A percentile compares a stretch with the other conserved stretches of the same genome.
phyloP scores from a whole-genome alignment of 2,329 filamentous ascomycete species.

The Epichloe uncinata region DNA sequence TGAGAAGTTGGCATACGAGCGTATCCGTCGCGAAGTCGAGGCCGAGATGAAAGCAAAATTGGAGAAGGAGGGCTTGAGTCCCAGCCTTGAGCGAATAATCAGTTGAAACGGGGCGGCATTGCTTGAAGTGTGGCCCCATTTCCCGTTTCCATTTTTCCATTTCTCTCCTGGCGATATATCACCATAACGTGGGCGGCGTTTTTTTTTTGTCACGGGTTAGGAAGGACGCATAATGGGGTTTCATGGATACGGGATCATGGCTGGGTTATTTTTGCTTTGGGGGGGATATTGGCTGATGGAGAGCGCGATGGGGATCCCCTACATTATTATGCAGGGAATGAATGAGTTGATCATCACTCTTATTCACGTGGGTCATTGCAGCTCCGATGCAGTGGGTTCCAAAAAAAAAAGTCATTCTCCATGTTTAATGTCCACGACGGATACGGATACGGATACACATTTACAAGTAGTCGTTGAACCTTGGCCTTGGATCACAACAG shows the following conservation, averaged over 20 bases:
- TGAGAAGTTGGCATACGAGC: constrained; percentile 71
- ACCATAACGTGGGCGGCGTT: constrained; percentile 4
- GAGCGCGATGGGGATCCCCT: too few species aligned
- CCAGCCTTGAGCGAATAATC: constrained; percentile 31
- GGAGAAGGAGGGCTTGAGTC: constrained; percentile 29
- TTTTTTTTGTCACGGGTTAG: not conserved
- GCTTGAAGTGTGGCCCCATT: not conserved
- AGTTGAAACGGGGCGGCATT: constrained; percentile 25
- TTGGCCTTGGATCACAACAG: constrained; percentile 14
- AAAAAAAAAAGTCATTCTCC: too few species aligned
- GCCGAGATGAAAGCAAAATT: constrained; percentile 33
- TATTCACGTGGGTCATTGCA: too few species aligned
- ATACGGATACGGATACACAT: too few species aligned
- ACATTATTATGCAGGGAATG: too few species aligned
- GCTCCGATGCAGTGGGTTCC: too few species aligned
- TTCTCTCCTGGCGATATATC: not conserved
- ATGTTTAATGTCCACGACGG: too few species aligned
- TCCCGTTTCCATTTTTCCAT: not conserved
- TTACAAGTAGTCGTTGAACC: too few species aligned
- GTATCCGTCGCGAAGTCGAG: constrained; percentile 57
- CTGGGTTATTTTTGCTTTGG: not conserved
- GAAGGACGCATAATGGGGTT: constrained; percentile 5
- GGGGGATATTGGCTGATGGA: too few species aligned
- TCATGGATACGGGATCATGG: not conserved
- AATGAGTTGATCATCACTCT: too few species aligned